phyloP scores from a whole-genome alignment of 2,329 filamentous ascomycete species.

The Rhytidhysteron rufulum region DNA sequence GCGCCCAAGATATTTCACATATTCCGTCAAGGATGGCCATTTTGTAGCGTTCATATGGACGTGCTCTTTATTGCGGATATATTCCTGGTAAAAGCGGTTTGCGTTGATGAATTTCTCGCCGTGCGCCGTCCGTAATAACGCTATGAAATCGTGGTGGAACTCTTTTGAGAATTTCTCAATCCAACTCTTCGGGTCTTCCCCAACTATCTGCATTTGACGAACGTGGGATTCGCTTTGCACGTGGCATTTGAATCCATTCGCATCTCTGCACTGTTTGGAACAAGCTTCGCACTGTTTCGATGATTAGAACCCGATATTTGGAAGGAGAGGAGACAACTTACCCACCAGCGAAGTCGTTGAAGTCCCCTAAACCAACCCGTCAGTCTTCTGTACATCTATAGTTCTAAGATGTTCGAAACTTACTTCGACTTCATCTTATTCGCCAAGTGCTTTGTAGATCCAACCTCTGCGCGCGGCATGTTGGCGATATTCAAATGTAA shows the following conservation, averaged over 20 bases:
- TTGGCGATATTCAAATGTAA: constrained; percentile 30
- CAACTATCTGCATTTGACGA: constrained; percentile 82
- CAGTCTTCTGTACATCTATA: background rate
- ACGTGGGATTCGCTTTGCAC: constrained; percentile 81
- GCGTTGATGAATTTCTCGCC: constrained; percentile 85
- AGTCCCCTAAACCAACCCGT: constrained; percentile 50
- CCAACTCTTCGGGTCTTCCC: constrained; percentile 78
- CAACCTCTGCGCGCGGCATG: constrained; percentile 91
- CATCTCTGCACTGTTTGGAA: constrained; percentile 72
- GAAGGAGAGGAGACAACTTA: too few species aligned
- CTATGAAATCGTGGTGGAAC: constrained; percentile 76
- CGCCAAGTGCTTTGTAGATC: constrained; percentile 82
- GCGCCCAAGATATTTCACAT: constrained; percentile 78
- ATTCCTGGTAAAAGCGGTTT: constrained; percentile 65
- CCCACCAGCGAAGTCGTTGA: constrained; percentile 86
- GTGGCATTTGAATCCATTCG: constrained; percentile 73
- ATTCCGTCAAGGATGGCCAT: constrained; percentile 85
- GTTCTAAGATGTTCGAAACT: constrained; percentile 15
- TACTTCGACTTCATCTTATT: constrained; percentile 76
- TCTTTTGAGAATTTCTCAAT: constrained; percentile 79
- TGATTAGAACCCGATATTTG: too few species aligned
- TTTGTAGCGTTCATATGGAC: constrained; percentile 92
- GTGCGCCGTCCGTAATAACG: constrained; percentile 75
- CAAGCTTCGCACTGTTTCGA: constrained; percentile 81
- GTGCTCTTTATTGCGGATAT: constrained; percentile 69